A percentile compares a stretch with the other conserved stretches of the same genome.
phyloP scores from a whole-genome alignment of 148 eudicot genomes.

The Mesembryanthemum crystallinum region DNA sequence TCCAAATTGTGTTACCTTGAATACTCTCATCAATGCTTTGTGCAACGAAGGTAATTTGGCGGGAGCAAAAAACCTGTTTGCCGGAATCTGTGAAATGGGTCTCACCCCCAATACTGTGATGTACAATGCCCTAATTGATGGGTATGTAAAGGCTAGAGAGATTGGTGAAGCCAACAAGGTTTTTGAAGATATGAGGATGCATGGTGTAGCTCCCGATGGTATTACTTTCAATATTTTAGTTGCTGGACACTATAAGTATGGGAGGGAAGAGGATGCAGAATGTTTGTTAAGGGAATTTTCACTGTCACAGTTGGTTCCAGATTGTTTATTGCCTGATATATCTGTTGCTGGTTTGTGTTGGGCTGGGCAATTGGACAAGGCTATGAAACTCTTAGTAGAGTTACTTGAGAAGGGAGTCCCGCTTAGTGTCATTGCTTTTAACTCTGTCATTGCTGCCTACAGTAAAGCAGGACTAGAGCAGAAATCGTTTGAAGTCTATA shows the following conservation, averaged over 20 bases:
- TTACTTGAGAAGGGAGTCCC: slow-evolving; percentile 71
- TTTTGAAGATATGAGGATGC: slow-evolving; percentile 64
- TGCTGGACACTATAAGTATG: slow-evolving; percentile 68
- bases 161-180: slow-evolving; percentile 57
- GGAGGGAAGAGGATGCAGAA: slow-evolving; percentile 56
- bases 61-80: slow-evolving; percentile 61
- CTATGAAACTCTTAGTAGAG: slow-evolving; percentile 44
- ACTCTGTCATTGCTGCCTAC: slow-evolving; percentile 80
- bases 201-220: slow-evolving; percentile 64
- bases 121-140: slow-evolving; percentile 71
- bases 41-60: slow-evolving; percentile 80
- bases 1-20: slow-evolving; percentile 58
- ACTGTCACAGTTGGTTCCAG: slow-evolving; percentile 42
- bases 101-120: slow-evolving; percentile 42
- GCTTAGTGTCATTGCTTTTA: slow-evolving; percentile 63
- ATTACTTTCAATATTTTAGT: slow-evolving; percentile 81
- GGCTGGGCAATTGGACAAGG: slow-evolving; percentile 73
- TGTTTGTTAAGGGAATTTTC: slow-evolving; percentile 56
- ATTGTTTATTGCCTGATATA: slow-evolving; percentile 58
- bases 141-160: slow-evolving; percentile 79
- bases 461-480: slow-evolving; percentile 57
- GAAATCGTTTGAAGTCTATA: slow-evolving; percentile 61
- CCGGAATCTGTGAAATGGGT: slow-evolving; percentile 49
- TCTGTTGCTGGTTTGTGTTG: slow-evolving; percentile 73
- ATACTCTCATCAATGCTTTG: slow-evolving; percentile 55